Base-by-base conservation (phyloP, 768 basidiomycete species). In the Dacryopinax primogenitus region DNA sequence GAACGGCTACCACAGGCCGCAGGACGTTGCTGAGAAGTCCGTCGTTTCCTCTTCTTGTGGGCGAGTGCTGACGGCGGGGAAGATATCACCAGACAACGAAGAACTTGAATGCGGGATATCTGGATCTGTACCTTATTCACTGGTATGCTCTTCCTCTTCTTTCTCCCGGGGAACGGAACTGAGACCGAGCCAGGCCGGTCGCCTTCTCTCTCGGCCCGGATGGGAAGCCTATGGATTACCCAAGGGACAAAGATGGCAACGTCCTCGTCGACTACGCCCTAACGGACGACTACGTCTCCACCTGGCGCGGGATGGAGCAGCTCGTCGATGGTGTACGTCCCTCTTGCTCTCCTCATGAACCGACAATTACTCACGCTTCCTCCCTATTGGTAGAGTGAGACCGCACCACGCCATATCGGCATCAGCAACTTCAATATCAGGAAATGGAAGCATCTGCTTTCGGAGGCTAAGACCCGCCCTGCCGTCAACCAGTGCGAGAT, bases 401-500 rank as follows among this genome's bases (percentile, higher is more conserved):
- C 26, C 51, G 21, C 3, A 30, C 26, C 51, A 30, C 3, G 30
- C 3, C 51, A 58, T 58, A 58, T 58, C 51, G 51, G 51, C 4
- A 58, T 58, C 23, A 58, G 51, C 65, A 83, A 80, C 73, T 88
- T 88, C 76, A 87, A 85, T 72, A 79, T 85, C 66, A 79, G 82
- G 65, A 79, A 75, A 75, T 75, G 18, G 62, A 76, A 82, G 69
- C 86, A 89, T 68, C 74, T 87, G 62, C 84, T 83, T 2, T 79
- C 84, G 6, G 84, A 82, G 68, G 77, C 81, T 69, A 86, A 82
- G 72, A 78, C 83, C 68, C 76, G 77, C 66, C 84, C 86, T 0
- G 85, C 81, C n/a, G 78, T 87, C 66, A 88, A 91, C 72, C 89
- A 90, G 72, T 83, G 90, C 33, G 89, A 90, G 70, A 79, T 91